phyloP scores from a whole-genome alignment of 495 filamentous ascomycete species.

The Parathielavia hyrcaniae region DNA sequence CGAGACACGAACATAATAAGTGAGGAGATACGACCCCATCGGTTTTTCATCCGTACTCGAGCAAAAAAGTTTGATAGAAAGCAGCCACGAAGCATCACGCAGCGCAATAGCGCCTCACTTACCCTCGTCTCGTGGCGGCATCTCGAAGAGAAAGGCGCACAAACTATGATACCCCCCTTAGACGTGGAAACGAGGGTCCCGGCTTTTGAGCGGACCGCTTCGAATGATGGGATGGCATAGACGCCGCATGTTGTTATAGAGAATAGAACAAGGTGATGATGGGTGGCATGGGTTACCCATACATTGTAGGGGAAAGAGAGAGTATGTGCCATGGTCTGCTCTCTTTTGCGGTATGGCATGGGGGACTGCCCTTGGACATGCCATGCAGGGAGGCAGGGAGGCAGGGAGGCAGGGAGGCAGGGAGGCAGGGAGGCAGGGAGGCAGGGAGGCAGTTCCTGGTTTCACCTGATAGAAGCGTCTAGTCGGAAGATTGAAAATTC shows the following conservation, averaged over 20 bases:
- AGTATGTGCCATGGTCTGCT: no score
- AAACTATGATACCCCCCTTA: constrained; percentile 1
- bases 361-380: neutral
- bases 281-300: neutral
- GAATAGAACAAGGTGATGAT: neutral
- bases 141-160: neutral
- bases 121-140: neutral
- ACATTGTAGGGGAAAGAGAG: neutral
- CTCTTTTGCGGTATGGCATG: neutral
- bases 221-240: neutral
- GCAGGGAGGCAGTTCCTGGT: no score
- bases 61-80: no score
- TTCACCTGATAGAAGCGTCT: no score
- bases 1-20: neutral
- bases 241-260: neutral
- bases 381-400: no score
- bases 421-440: no score
- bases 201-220: neutral
- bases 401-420: no score
- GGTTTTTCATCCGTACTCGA: neutral
- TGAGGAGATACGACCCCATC: neutral
- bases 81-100: neutral
- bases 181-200: neutral
- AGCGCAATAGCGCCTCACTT: neutral
- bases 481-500: no score